Evolutionary conservation across 768 basidiomycete genomes (phyloP), one percentile per base, ranked within the genome.

Genomic region (Vishniacozyma victoriae): DNA sequence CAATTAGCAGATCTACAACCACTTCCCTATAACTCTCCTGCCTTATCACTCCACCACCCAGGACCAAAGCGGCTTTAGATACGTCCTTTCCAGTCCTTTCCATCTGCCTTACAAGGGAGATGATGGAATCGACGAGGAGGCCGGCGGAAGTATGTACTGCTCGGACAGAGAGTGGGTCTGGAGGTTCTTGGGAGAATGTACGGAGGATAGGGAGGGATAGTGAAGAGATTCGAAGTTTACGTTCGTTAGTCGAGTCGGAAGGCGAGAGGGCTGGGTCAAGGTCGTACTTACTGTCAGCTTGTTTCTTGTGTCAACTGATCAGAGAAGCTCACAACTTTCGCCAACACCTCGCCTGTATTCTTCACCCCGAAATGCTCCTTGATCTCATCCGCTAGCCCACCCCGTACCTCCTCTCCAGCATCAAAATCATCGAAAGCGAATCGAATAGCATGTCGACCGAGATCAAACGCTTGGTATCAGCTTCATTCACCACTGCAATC

Each of bases 351-450:
- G 14, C 52, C 50, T 1, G 63, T 62, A 20, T 52, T 35, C 7
- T 43, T 35, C 5, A 62, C 63, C 3, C 47, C 60, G 33, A 62
- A 65, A 43, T 61, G 54, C n/a, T 38, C 33, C 22, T 46, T 48
- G 14, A 65, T 50, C 23, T 35, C 40, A 18, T 46, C 46, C 4
- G 52, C 52, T 12, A 62, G 41, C 13, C 55, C 57, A 22, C 48
- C 54, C 4, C 33, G 11, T 1, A 18, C 31, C 36, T 59, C 52
- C 12, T 39, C 18, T 5, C 52, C 54, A 19, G 41, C 50, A 39
- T 62, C 60, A 51, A 46, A 62, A 33, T 54, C 63, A 29, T 65
- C 60, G 5, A 56, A 44, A 1, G 59, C 63, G 16, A 41, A 29
- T n/a, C 57, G 43, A 3, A 62, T 59, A 4, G 63, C 63, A 19